Base-by-base conservation (phyloP, 257 asterid species). In the Solanum sitiens region DNA sequence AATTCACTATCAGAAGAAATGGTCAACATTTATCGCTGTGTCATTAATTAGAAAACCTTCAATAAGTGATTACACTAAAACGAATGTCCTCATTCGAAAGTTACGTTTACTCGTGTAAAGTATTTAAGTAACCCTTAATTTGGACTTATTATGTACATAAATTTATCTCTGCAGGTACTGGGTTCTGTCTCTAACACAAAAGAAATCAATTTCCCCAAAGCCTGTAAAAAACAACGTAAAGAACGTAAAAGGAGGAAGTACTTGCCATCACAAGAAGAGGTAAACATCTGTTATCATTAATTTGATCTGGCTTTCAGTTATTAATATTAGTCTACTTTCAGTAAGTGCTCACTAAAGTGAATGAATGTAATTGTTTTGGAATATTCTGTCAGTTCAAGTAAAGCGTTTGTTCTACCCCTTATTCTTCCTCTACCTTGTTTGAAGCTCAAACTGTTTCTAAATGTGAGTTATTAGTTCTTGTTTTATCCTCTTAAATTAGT, bases 141-240 rank as follows among this genome's bases (percentile, higher is more conserved):
- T 74, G 18, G 32, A 32, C 83, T 73, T n/a, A 45, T 86, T 86
- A 23, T 23, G 21, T 76, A 76, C 71, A 21, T 47, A 83, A 63
- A 83, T 87, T 88, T 63, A 67, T 18, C 12, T 40, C 7, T 82
- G 87, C 87, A 87, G 86, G 75, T 70, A 21, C 11, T 30, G 72
- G 27, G 77, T 87, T 80, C 89, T 76, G 47, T n/a, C 30, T 71
- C 86, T 53, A 37, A 76, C 37, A 59, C 87, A 32, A 87, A 74
- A 32, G 25, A 25, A 87, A 63, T 50, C 88, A 50, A 71, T 87
- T 63, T 45, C 11, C 73, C 47, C 30, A 35, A 67, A 67, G 61
- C 80, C 33, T 30, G 67, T 68, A 45, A 87, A 83, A 77, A 39
- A 40, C 76, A 53, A 67, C 16, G 59, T 25, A 87, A 87, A 75